These are phyloP conservation scores for Phaseolus coccineus DNA, from an alignment of 331 rosid genomes.

Conservation along the genomic window DNA sequence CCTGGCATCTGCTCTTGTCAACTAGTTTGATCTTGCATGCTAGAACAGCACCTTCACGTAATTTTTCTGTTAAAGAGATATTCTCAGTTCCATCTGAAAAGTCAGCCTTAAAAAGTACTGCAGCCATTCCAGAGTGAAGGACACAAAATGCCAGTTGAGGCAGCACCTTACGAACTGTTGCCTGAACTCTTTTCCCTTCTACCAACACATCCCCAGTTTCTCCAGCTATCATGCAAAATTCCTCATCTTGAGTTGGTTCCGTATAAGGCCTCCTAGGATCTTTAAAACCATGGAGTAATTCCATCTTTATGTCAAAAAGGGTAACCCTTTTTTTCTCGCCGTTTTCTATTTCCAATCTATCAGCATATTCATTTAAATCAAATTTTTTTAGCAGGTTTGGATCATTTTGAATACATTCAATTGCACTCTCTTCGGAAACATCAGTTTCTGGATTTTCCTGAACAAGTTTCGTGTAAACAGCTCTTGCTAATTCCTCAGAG, in stretches of 20 bases:
- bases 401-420: slow-evolving; percentile 51
- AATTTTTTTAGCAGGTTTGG: slow-evolving; percentile 48
- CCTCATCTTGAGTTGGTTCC: slow-evolving; percentile 57
- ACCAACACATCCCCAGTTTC: slow-evolving; percentile 46
- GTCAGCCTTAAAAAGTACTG: slow-evolving; percentile 50
- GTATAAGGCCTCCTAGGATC: slow-evolving; percentile 56
- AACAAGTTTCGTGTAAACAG: slow-evolving; percentile 40
- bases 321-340: slow-evolving; percentile 47
- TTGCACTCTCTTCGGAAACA: slow-evolving; percentile 38
- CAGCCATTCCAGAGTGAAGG: slow-evolving; percentile 56
- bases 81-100: slow-evolving; percentile 53
- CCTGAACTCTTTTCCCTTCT: slow-evolving; percentile 60
- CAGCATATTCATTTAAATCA: slow-evolving; percentile 54
- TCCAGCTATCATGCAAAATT: slow-evolving; percentile 53
- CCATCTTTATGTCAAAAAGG: slow-evolving; percentile 53
- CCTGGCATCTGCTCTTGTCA: slow-evolving; percentile 53
- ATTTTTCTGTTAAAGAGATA: slow-evolving; percentile 43
- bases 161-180: slow-evolving; percentile 49
- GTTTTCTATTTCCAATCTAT: slow-evolving; percentile 45
- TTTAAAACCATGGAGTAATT: slow-evolving; percentile 55
- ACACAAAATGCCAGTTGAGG: slow-evolving; percentile 52
- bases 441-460: slow-evolving; percentile 37
- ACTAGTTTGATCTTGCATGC: slow-evolving; percentile 53
- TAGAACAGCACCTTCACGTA: slow-evolving; percentile 50
- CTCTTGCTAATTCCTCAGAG: slow-evolving; percentile 56